Evolutionary conservation across 164 flowering plant species (phyloP), one percentile per base, ranked within the genome.

Genomic region (Platanus orientalis): DNA sequence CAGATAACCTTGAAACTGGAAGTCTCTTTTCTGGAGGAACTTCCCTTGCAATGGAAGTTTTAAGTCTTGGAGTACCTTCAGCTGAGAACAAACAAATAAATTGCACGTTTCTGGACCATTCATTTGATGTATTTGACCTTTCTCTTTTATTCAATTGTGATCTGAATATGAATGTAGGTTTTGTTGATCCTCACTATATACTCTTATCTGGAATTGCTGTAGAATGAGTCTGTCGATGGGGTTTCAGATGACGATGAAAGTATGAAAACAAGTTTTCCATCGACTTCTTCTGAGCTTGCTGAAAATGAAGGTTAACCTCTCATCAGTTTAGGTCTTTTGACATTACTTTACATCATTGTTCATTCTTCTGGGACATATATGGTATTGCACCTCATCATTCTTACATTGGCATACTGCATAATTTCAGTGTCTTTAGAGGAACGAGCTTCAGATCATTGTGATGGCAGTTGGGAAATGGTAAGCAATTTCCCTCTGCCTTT

Each of bases 271-370:
- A 65, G 67, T 58, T 50, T 75, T 58, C 51, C 69, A n/a, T 69
- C 76, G 24, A 71, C 65, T 53, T 67, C 70, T 66, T 74, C 76
- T 57, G 79, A 73, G 62, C 34, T 60, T 44, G 69, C 54, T 34
- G 83, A 75, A 50, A 64, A 79, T 69, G 71, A 55, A 64, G 83
- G 84, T 80, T 71, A 48, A 20, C 32, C 58, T 63, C 25, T 50
- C 19, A 11, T 24, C 47, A 26, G 21, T 40, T 27, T n/a, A 29
- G 17, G 25, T 23, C n/a, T 20, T 42, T 53, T 9, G 1, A 30
- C 28, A 9, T 32, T 17, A 30, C 29, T 50, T 11, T 10, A 9
- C 48, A 16, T 40, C 19, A 2, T 25, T 17, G 17, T 11, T 30
- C 27, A 50, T 36, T 48, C 5, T 58, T 53, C 47, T 54, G 32